Evolutionary conservation across 805 yeast genomes (phyloP), one percentile per base, ranked within the genome.

Genomic region (Candida manassasensis): DNA sequence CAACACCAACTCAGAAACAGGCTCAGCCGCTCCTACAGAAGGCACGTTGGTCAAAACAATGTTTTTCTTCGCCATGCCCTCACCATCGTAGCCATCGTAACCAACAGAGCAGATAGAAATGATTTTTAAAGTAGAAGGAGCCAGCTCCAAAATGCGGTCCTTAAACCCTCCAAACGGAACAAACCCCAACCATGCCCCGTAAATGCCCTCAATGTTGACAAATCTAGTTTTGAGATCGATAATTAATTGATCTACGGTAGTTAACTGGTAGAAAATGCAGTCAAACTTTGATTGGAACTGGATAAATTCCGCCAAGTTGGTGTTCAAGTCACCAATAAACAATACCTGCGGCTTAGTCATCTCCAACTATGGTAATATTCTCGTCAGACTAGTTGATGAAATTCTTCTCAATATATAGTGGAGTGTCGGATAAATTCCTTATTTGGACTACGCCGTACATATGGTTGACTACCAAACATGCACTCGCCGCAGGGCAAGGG

Each of bases 1-100:
- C 29, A 82, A 58, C 3, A 81, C 90, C 39, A 79, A 59, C 43
- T 84, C 94, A 3, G 89, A 84, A 18, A 84, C 94, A 11, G 83
- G 81, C 27, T 67, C 75, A 1, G 84, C 75, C 0, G 82, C 77
- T 60, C 52, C 84, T 73, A 37, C 50, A 16, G 67, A 52, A 1
- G 73, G 70, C 16, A 78, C 79, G 49, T 84, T 81, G 40, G 84
- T 75, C 40, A 84, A 63, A 6, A 60, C 48, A 18, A 84, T 73
- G 10, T 70, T 71, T 28, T 57, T 53, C 8, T 53, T 45, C 5
- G 55, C 49, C 58, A 79, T 53, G 1, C 55, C 58, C 0, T 48
- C 56, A 0, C 67, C 57, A 47, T 77, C 78, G 39, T 70, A 67
- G 12, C 63, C 64, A 41, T 78, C 81, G 45, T 60, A 62, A 0